Conservation (phyloP, 371 early-diverging fungal genomes). For the Coemansia sp. region DNA sequence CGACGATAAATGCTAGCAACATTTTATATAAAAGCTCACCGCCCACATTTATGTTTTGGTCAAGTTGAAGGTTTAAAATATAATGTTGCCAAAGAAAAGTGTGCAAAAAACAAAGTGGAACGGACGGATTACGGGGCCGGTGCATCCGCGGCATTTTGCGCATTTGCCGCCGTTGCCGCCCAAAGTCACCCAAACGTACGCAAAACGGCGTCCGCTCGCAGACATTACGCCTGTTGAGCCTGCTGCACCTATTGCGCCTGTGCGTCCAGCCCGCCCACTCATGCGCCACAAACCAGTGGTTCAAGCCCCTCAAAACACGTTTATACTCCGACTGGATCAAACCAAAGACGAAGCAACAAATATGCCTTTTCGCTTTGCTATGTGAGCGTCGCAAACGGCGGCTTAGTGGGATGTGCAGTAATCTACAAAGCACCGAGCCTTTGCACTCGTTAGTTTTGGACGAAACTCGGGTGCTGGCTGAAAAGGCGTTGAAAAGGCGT, state of each 20-base stretch:
- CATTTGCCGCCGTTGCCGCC: slow-evolving; percentile 5
- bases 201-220: not conserved
- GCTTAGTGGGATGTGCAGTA: not conserved
- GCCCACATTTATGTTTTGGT: no score
- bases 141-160: slow-evolving; percentile 2
- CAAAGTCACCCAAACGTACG: not conserved
- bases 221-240: not conserved
- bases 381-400: slow-evolving; percentile 3
- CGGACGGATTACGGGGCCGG: not conserved
- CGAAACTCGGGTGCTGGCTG: not conserved
- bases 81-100: not conserved
- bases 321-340: not conserved
- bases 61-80: not conserved
- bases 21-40: not conserved
- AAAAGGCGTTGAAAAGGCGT: not conserved
- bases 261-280: not conserved
- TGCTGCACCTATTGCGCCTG: not conserved
- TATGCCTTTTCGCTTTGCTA: not conserved
- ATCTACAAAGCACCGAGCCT: not conserved
- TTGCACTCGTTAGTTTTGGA: not conserved
- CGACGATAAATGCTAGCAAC: slow-evolving; percentile 2
- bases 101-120: no score
- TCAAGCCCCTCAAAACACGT: not conserved
- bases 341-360: not conserved
- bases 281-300: not conserved